Evolutionary conservation across 73 alveolate genomes (phyloP), one percentile per base, ranked within the genome.

Genomic region (Paramecium biaurelia): DNA sequence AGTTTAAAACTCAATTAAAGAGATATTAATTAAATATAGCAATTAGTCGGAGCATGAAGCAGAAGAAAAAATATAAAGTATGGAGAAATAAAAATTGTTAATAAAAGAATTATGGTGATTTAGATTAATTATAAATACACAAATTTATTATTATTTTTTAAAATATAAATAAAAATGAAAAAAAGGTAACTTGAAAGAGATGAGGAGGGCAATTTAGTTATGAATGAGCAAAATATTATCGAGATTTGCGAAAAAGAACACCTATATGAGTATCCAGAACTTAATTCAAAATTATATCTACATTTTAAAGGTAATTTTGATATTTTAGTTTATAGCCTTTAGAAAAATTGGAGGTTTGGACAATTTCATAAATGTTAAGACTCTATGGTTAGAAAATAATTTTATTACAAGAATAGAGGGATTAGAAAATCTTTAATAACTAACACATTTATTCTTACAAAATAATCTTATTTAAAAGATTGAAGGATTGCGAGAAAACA

Each of bases 311-410:
- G 94, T 79, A 43, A 32, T 67, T 67, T 2, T 11, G 12, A 2
- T 3, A 5, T 18, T 15, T 42, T 14, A 41, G 43, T 4, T 18
- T 43, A 2, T 11, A 79, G 90, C 96, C 0, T 94, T 94, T 32
- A 70, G 87, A 26, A 97, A 97, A 82, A 95, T 98, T 11, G 99
- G 96, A 86, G 98, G 98, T 24, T 94, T 98, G 30, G 99, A 98
- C 76, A 90, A 85, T 21, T 95, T 96, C 86, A 94, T 95, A 24
- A 96, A 97, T 93, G 93, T 98, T 57, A 93, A 96, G 35, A 93
- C 98, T 12, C 94, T 98, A 24, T 97, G 94, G 93, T 92, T 98
- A 53, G 98, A 98, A 85, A 99, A 98, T 93, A 98, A 98, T 86
- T 86, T 96, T 42, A 96, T 98, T 9, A 97, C 95, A 38, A 96